phyloP scores from a whole-genome alignment of 257 asterid species.

The Lycium barbarum region DNA sequence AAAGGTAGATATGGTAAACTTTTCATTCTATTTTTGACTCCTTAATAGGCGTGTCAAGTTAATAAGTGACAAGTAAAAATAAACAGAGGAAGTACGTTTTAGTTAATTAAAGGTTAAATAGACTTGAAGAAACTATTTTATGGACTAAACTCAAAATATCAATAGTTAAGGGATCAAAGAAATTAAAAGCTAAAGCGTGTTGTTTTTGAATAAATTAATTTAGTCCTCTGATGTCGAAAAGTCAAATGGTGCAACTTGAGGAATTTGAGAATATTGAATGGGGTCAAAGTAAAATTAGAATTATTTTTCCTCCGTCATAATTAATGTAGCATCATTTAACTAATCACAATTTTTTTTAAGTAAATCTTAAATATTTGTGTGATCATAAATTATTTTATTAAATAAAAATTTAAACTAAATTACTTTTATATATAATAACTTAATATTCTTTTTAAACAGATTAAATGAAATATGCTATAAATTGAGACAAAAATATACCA shows the following conservation, averaged over 20 bases:
- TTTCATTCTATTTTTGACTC: no score
- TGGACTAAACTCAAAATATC: neutral
- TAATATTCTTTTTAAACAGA: no score
- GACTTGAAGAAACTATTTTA: neutral
- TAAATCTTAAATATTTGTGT: neutral
- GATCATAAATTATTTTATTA: neutral
- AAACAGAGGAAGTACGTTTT: no score
- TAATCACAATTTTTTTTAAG: neutral
- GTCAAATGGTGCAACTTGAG: constrained; percentile 25
- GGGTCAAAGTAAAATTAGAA: neutral
- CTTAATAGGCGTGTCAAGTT: no score
- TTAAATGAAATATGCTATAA: no score
- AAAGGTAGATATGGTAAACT: no score
- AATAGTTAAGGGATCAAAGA: neutral
- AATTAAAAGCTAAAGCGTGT: neutral
- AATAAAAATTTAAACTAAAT: no score
- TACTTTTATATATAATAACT: no score
- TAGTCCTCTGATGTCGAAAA: neutral
- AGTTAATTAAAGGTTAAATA: no score
- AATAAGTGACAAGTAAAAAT: no score
- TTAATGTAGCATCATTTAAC: neutral
- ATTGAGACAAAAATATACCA: no score
- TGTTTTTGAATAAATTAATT: neutral
- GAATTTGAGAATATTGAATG: constrained; percentile 6
- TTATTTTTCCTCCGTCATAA: neutral